These are phyloP conservation scores for Leucocoprinus sp. DNA, from an alignment of 768 basidiomycete genomes.

Conservation along the genomic window DNA sequence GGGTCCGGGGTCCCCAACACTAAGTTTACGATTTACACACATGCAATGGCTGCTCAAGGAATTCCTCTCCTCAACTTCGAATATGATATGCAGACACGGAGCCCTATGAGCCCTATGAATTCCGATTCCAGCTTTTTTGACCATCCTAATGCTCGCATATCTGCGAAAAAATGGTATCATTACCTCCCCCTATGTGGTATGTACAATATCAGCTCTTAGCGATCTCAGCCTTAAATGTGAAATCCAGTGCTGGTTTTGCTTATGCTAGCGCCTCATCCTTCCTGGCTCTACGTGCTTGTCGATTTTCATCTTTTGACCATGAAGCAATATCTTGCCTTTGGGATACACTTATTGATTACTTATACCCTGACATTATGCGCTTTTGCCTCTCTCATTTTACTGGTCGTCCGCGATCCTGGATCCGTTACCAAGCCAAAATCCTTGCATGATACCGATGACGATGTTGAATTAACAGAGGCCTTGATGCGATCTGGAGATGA, in stretches of 20 bases:
- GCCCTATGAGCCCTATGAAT: not conserved
- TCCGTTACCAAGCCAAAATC: constrained; percentile 31
- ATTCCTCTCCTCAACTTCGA: constrained; percentile 17
- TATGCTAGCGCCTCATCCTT: constrained; percentile 69
- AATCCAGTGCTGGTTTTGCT: constrained; percentile 36
- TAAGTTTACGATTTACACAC: not conserved
- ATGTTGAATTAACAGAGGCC: constrained; percentile 51
- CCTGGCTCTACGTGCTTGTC: constrained; percentile 57
- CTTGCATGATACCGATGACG: constrained; percentile 20
- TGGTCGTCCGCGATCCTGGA: constrained; percentile 69
- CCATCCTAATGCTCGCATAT: constrained; percentile 20
- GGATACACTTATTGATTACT: constrained; percentile 46
- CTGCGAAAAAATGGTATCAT: constrained; percentile 45
- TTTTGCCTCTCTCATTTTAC: constrained; percentile 66
- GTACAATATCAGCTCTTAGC: constrained; percentile 14
- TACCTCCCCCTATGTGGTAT: constrained; percentile 50
- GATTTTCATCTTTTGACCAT: constrained; percentile 57
- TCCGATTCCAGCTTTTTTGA: constrained; percentile 6
- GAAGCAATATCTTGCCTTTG: constrained; percentile 36
- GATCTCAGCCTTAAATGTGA: not conserved
- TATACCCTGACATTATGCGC: constrained; percentile 64
- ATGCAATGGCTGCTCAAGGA: constrained; percentile 16
- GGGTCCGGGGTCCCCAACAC: not conserved
- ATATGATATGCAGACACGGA: constrained; percentile 14
- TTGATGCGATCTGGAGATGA: constrained; percentile 42